Conservation (phyloP, 2,329 filamentous ascomycete genomes). For the Cladosporium halotolerans region DNA sequence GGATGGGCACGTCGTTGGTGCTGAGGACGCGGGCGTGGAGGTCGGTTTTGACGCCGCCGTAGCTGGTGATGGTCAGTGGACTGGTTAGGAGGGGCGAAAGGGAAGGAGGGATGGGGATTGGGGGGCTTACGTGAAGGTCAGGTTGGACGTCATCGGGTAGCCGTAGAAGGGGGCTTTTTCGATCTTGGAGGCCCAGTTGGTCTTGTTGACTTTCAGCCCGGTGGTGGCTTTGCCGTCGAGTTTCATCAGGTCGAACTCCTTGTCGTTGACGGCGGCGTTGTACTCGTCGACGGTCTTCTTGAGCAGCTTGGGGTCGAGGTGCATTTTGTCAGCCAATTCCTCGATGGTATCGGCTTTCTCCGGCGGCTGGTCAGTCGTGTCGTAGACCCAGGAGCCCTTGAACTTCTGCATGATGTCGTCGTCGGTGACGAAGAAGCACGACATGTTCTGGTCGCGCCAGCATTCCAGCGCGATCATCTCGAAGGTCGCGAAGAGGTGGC, state of each 20-base stretch:
- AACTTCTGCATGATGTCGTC: slow-evolving; percentile 37
- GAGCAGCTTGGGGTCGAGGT: slow-evolving; percentile 31
- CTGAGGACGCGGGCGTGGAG: slow-evolving; percentile 34
- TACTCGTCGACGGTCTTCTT: slow-evolving; percentile 36
- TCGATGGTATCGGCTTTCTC: slow-evolving; percentile 36
- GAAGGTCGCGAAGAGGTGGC: slow-evolving; percentile 47
- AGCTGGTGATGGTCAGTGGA: slow-evolving; percentile 26
- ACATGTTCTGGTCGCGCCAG: slow-evolving; percentile 37
- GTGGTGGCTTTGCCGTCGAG: slow-evolving; percentile 36
- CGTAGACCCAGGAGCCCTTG: slow-evolving; percentile 39
- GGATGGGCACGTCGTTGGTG: slow-evolving; percentile 36
- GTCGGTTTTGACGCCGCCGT: slow-evolving; percentile 37
- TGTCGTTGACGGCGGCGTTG: slow-evolving; percentile 36
- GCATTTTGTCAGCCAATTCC: slow-evolving; percentile 35
- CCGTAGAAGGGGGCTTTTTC: slow-evolving; percentile 34
- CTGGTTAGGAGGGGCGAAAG: slow-evolving; percentile 13
- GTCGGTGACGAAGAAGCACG: slow-evolving; percentile 39
- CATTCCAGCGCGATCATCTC: slow-evolving; percentile 38
- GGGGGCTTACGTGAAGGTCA: slow-evolving; percentile 24
- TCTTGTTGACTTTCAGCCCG: slow-evolving; percentile 34
- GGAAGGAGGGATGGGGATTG: too few relatives aligned
- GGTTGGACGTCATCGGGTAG: slow-evolving; percentile 27
- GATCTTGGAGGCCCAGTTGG: slow-evolving; percentile 38
- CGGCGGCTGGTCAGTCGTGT: slow-evolving; percentile 38
- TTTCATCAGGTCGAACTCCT: slow-evolving; percentile 37